Conservation (phyloP, 2,329 filamentous ascomycete genomes). For the Diplodia mutila region DNA sequence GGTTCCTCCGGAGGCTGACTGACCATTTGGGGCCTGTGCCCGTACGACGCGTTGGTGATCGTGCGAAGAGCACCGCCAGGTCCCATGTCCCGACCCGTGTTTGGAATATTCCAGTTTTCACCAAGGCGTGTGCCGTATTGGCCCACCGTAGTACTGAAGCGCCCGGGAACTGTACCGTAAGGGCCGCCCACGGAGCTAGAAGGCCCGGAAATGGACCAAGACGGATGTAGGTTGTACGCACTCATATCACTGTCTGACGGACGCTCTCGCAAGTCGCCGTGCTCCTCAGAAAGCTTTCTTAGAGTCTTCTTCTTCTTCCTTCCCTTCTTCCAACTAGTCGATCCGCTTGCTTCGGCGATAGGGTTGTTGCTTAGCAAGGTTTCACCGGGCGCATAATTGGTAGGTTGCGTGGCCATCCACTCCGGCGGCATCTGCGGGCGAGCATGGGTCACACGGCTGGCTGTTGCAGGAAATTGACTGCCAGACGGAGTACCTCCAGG, state of each 20-base stretch:
- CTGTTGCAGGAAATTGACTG: neutral
- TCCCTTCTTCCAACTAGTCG: neutral
- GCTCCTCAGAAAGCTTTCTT: neutral
- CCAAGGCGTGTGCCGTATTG: neutral
- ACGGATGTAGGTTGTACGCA: neutral
- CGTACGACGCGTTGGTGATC: neutral
- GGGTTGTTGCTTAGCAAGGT: neutral
- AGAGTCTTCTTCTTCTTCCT: constrained; percentile 1
- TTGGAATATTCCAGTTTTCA: neutral
- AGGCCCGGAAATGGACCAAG: neutral
- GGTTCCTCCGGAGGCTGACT: neutral
- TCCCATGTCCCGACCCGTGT: no score
- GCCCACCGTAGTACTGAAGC: neutral
- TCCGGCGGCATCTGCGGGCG: constrained; percentile 5
- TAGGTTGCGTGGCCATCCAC: neutral
- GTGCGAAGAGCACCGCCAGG: neutral
- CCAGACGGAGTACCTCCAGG: neutral
- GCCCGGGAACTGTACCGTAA: neutral
- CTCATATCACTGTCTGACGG: neutral
- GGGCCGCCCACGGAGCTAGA: neutral
- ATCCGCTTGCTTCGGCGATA: neutral
- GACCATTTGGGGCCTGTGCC: neutral
- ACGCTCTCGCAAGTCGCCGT: neutral
- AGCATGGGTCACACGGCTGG: neutral
- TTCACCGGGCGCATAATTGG: neutral